Percentiles rank a stretch among this genome's conserved stretches.
phyloP scores from a whole-genome alignment of 1,139 yeast species.

The Taphrina betulina region DNA sequence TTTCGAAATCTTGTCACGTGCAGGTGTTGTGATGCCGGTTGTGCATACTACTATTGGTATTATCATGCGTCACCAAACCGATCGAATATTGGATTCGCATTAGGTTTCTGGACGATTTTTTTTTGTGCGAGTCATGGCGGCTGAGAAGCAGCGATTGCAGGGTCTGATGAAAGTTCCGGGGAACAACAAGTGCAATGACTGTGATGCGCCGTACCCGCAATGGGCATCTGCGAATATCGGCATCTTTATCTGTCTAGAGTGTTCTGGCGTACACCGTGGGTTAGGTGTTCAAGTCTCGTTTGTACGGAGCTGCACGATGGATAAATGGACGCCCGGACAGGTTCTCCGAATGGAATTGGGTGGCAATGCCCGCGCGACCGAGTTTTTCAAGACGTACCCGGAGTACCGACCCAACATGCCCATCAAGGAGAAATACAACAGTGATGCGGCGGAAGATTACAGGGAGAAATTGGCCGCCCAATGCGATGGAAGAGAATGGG shows the following conservation, averaged over 20 bases:
- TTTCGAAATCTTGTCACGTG: no score
- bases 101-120: no score
- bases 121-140: no score
- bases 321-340: slow-evolving; percentile 87
- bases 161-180: slow-evolving; percentile 38
- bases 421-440: slow-evolving; percentile 68
- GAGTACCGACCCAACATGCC: slow-evolving; percentile 33
- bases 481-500: slow-evolving; percentile 71
- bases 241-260: slow-evolving; percentile 56
- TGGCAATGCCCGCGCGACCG: slow-evolving; percentile 83
- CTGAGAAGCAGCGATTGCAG: slow-evolving; percentile 33
- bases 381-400: slow-evolving; percentile 66
- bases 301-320: slow-evolving; percentile 88
- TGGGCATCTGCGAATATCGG: slow-evolving; percentile 52
- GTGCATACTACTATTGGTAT: no score
- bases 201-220: slow-evolving; percentile 90
- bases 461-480: slow-evolving; percentile 74
- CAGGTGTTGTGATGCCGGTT: no score
- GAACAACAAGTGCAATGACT: slow-evolving; percentile 70
- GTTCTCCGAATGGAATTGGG: slow-evolving; percentile 88
- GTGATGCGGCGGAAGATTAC: slow-evolving; percentile 91
- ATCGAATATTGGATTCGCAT: no score
- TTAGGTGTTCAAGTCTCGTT: slow-evolving; percentile 94
- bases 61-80: no score
- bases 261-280: slow-evolving; percentile 48